Evolutionary conservation across 2,329 filamentous ascomycete species (phyloP).

Genomic region (Fusarium sororula): DNA sequence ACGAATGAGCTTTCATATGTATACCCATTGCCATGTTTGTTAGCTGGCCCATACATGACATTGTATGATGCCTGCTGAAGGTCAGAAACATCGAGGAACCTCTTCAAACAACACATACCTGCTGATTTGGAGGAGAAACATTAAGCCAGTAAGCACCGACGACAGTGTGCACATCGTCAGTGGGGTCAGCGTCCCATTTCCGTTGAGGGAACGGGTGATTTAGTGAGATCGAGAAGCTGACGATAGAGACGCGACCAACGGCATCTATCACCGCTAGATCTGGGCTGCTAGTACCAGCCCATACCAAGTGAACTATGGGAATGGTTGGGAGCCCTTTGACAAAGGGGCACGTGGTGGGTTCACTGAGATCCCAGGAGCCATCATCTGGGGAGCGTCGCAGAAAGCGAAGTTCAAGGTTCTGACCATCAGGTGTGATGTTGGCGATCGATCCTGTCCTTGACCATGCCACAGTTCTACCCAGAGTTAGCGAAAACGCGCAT

Average conservation of each 20-base stretch:
- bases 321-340: slow-evolving; percentile 70
- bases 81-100: neutral
- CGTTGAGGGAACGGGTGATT: slow-evolving; percentile 74
- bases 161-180: slow-evolving; percentile 79
- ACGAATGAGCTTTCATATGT: slow-evolving; percentile 73
- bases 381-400: slow-evolving; percentile 74
- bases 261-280: slow-evolving; percentile 88
- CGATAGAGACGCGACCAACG: slow-evolving; percentile 78
- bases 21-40: slow-evolving; percentile 71
- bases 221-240: slow-evolving; percentile 75
- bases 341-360: slow-evolving; percentile 71
- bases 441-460: slow-evolving; percentile 88
- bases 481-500: slow-evolving; percentile 17
- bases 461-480: slow-evolving; percentile 80
- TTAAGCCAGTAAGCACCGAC: slow-evolving; percentile 89
- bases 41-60: slow-evolving; percentile 67
- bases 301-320: slow-evolving; percentile 81
- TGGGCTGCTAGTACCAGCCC: slow-evolving; percentile 75
- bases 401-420: slow-evolving; percentile 75
- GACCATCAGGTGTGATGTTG: slow-evolving; percentile 77
- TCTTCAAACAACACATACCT: slow-evolving; percentile 39
- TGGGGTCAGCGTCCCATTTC: slow-evolving; percentile 71
- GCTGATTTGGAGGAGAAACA: slow-evolving; percentile 59
- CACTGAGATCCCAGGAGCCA: slow-evolving; percentile 79
- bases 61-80: slow-evolving; percentile 51